A percentile compares a stretch with the other conserved stretches of the same genome.
Conservation (phyloP, 1,284 basidiomycete genomes). For the Takashimella tepidaria region DNA sequence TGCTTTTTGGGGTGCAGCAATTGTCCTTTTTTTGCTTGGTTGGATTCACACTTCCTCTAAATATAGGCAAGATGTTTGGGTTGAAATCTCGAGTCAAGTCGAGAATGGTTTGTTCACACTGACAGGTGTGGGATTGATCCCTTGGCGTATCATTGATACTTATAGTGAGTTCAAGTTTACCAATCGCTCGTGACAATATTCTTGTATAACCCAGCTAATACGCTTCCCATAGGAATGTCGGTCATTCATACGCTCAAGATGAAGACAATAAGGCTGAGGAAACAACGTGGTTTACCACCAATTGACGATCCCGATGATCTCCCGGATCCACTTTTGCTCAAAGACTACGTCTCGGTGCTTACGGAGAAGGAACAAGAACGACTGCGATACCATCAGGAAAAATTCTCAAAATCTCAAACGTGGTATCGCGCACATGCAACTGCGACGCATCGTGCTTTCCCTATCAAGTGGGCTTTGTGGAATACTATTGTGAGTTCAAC, state of each 20-base stretch:
- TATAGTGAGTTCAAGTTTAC: slow-evolving; percentile 56
- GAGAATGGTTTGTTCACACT: slow-evolving; percentile 77
- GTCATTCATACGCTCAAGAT: slow-evolving; percentile 70
- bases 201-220: too few relatives aligned
- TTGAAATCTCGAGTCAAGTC: slow-evolving; percentile 66
- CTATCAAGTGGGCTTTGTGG: slow-evolving; percentile 58
- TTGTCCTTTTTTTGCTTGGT: slow-evolving; percentile 63
- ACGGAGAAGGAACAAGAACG: slow-evolving; percentile 65
- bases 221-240: slow-evolving; percentile 61
- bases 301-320: slow-evolving; percentile 69
- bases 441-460: slow-evolving; percentile 76
- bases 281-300: slow-evolving; percentile 59
- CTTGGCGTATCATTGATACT: slow-evolving; percentile 68
- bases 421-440: slow-evolving; percentile 87
- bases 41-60: slow-evolving; percentile 42
- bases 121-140: slow-evolving; percentile 60
- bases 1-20: slow-evolving; percentile 78
- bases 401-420: slow-evolving; percentile 54
- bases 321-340: slow-evolving; percentile 67
- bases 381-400: slow-evolving; percentile 56
- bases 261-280: slow-evolving; percentile 55
- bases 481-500: slow-evolving; percentile 39
- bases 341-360: slow-evolving; percentile 62
- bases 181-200: background rate
- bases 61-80: slow-evolving; percentile 41